Conservation (phyloP, 805 yeast species). For the Candida takata region DNA sequence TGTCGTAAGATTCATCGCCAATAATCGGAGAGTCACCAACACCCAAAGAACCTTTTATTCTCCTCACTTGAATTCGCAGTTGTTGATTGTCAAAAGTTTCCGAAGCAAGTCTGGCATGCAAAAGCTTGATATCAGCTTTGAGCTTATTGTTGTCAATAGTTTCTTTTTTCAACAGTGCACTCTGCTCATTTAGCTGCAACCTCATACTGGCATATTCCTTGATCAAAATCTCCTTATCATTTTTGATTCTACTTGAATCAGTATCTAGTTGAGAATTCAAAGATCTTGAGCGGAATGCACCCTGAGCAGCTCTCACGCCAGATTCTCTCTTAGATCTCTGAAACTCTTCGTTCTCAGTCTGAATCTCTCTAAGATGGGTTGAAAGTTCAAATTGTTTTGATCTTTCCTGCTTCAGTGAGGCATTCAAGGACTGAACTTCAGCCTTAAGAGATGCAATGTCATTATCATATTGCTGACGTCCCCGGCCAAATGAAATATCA, state of each 20-base stretch:
- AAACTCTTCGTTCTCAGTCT: slow-evolving; percentile 28
- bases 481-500: slow-evolving; percentile 37
- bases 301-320: slow-evolving; percentile 19
- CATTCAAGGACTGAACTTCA: slow-evolving; percentile 13
- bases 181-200: slow-evolving; percentile 44
- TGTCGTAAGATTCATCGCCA: slow-evolving; percentile 20
- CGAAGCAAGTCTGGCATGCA: slow-evolving; percentile 61
- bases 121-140: slow-evolving; percentile 48
- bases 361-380: slow-evolving; percentile 22
- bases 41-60: slow-evolving; percentile 18
- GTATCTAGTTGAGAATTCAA: slow-evolving; percentile 15
- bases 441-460: slow-evolving; percentile 33
- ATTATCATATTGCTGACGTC: slow-evolving; percentile 36
- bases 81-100: slow-evolving; percentile 53
- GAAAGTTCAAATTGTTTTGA: slow-evolving; percentile 24
- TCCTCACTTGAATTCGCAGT: slow-evolving; percentile 35
- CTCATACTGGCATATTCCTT: slow-evolving; percentile 42
- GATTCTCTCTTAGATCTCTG: slow-evolving; percentile 18
- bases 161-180: slow-evolving; percentile 42
- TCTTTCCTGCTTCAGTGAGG: slow-evolving; percentile 24
- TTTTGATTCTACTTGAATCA: slow-evolving; percentile 19
- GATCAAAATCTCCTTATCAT: slow-evolving; percentile 21
- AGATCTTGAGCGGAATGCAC: slow-evolving; percentile 20
- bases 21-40: slow-evolving; percentile 17
- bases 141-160: slow-evolving; percentile 36